These are phyloP conservation scores for Thalassiosira hispida DNA, from an alignment of 352 stramenopile genomes.

Conservation along the genomic window DNA sequence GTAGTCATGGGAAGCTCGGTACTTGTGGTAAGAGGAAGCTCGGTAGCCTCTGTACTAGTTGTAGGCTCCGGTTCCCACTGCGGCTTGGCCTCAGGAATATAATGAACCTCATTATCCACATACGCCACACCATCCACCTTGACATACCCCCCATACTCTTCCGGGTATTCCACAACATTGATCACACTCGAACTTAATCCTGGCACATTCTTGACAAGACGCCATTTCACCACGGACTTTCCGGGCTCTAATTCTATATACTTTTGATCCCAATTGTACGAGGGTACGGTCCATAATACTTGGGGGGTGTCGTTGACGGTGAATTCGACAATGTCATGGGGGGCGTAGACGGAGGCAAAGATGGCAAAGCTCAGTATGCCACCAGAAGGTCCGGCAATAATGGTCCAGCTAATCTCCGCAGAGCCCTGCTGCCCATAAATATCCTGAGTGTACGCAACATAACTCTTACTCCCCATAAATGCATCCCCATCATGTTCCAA, in stretches of 20 bases:
- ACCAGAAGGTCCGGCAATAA: slow-evolving; percentile 23
- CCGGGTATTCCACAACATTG: slow-evolving; percentile 19
- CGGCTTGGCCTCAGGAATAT: background rate
- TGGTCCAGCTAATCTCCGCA: slow-evolving; percentile 16
- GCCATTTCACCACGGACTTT: slow-evolving; percentile 36
- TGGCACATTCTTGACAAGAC: slow-evolving; percentile 41
- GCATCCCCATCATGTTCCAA: slow-evolving; percentile 20
- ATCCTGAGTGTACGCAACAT: slow-evolving; percentile 8
- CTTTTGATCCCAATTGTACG: slow-evolving; percentile 27
- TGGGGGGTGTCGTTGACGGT: slow-evolving; percentile 33
- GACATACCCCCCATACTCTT: slow-evolving; percentile 36
- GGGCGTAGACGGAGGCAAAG: slow-evolving; percentile 36
- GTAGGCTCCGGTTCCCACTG: background rate
- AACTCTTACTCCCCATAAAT: slow-evolving; percentile 14
- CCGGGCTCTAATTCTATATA: slow-evolving; percentile 30
- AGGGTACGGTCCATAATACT: slow-evolving; percentile 19
- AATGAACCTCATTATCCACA: slow-evolving; percentile 16
- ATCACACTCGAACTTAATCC: slow-evolving; percentile 33
- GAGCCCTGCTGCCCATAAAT: background rate
- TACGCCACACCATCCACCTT: slow-evolving; percentile 49
- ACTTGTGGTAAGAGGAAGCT: background rate
- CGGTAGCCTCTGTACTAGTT: background rate
- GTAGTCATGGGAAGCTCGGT: background rate
- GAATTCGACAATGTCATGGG: slow-evolving; percentile 38
- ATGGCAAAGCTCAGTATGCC: slow-evolving; percentile 33